phyloP scores from a whole-genome alignment of 163 green algal species.

The Coccomyxa subellipsoidea region DNA sequence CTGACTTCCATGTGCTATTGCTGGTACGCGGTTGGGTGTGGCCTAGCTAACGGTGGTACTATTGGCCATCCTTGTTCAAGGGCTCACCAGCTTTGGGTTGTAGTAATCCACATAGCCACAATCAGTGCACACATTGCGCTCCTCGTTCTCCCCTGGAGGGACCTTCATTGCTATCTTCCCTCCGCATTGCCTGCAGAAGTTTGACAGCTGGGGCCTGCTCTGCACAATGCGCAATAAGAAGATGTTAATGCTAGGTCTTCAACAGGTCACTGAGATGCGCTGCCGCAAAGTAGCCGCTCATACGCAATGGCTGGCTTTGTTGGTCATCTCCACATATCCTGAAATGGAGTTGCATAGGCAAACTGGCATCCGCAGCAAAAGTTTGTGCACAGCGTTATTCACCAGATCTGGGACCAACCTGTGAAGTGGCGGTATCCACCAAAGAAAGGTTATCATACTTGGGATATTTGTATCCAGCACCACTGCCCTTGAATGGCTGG shows the following conservation, averaged over 20 bases:
- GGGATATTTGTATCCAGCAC: background rate
- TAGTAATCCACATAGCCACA: conserved; percentile 75
- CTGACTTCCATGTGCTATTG: too few relatives aligned
- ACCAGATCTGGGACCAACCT: too few relatives aligned
- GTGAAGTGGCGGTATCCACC: background rate
- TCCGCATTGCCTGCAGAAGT: conserved; percentile 66
- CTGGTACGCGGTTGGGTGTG: too few relatives aligned
- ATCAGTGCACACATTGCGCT: conserved; percentile 64
- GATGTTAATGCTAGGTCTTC: too few relatives aligned
- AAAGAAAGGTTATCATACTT: background rate
- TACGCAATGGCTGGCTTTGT: too few relatives aligned
- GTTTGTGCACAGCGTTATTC: background rate
- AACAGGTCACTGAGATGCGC: too few relatives aligned
- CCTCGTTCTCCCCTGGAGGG: conserved; percentile 51
- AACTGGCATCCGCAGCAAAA: background rate
- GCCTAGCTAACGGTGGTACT: too few relatives aligned
- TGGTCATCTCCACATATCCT: too few relatives aligned
- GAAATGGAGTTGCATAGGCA: too few relatives aligned
- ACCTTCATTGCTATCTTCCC: conserved; percentile 44
- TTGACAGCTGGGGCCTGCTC: background rate
- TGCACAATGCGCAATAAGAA: background rate
- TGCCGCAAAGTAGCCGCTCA: too few relatives aligned
- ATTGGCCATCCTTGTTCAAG: too few relatives aligned
- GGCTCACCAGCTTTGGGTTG: conserved; percentile 76
- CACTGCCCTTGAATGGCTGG: too few relatives aligned